Conservation (phyloP, 2,329 filamentous ascomycete genomes). For the Arthrobotrys megalospora region DNA sequence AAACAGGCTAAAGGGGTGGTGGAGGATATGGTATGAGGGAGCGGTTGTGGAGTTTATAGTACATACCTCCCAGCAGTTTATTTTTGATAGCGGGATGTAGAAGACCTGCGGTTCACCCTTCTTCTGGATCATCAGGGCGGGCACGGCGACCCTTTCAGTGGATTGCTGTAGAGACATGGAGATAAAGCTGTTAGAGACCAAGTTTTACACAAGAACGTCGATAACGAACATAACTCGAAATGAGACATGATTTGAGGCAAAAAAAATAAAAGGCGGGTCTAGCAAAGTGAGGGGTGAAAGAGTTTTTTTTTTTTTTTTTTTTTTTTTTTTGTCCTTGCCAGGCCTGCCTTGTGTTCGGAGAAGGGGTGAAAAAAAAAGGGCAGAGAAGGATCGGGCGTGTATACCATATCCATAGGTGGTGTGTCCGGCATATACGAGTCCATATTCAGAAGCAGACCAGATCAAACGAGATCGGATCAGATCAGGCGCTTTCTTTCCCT, state of each 20-base stretch:
- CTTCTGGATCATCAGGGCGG: conserved; percentile 61
- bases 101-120: conserved; percentile 61
- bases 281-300: conserved; percentile 4
- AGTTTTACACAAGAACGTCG: conserved; percentile 31
- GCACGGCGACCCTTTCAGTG: conserved; percentile 41
- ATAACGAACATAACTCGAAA: conserved; percentile 15
- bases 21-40: conserved; percentile 6
- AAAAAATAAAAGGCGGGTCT: not conserved
- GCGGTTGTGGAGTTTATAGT: conserved; percentile 25
- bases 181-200: conserved; percentile 19
- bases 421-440: conserved; percentile 59
- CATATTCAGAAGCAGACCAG: conserved; percentile 9
- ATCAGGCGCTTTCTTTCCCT: conserved; percentile 17
- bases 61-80: conserved; percentile 62
- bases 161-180: conserved; percentile 45
- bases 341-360: not conserved
- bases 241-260: conserved; percentile 41
- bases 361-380: not conserved
- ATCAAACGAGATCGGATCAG: not conserved
- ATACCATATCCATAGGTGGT: conserved; percentile 54
- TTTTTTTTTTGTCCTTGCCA: not conserved
- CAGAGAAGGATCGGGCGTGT: conserved; percentile 7
- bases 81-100: conserved; percentile 60
- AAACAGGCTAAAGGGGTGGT: conserved; percentile 41
- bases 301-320: not conserved